phyloP scores from a whole-genome alignment of 1,284 basidiomycete genomes.

The Heliocybe sulcata region DNA sequence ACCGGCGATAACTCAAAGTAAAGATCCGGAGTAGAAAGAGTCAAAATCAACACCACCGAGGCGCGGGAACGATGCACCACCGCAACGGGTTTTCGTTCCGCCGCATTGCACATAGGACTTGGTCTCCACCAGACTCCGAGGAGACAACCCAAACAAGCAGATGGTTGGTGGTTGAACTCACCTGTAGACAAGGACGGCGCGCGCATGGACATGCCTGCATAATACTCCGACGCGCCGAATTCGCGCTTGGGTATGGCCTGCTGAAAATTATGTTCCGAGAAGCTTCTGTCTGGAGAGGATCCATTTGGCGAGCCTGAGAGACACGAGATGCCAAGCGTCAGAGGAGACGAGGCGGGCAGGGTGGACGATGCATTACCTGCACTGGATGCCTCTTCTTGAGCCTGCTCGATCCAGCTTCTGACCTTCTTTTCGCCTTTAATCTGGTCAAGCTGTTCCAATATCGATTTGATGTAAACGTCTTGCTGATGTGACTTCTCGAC shows the following conservation, averaged over 20 bases:
- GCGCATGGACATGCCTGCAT: not conserved
- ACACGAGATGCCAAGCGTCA: not conserved
- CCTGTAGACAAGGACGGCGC: not conserved
- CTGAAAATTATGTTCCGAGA: not conserved
- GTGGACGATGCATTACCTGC: not conserved
- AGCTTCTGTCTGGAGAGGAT: not conserved
- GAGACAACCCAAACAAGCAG: not conserved
- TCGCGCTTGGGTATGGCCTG: not conserved
- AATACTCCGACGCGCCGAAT: not conserved
- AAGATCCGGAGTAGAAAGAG: no score
- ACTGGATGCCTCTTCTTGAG: constrained; percentile 6
- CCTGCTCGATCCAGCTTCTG: constrained; percentile 30
- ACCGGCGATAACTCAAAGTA: no score
- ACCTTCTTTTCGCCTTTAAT: constrained; percentile 33
- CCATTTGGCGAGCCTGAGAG: constrained; percentile 2
- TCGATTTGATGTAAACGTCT: constrained; percentile 38
- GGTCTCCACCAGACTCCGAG: not conserved
- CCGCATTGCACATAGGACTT: no score
- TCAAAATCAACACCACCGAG: no score
- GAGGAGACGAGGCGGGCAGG: not conserved
- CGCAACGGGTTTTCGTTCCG: no score
- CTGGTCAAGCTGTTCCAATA: constrained; percentile 41
- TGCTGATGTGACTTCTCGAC: constrained; percentile 38
- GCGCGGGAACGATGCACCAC: no score
- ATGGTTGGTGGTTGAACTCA: not conserved